Evolutionary conservation across 331 rosid genomes (phyloP).

Genomic region (Rosa hybrid): DNA sequence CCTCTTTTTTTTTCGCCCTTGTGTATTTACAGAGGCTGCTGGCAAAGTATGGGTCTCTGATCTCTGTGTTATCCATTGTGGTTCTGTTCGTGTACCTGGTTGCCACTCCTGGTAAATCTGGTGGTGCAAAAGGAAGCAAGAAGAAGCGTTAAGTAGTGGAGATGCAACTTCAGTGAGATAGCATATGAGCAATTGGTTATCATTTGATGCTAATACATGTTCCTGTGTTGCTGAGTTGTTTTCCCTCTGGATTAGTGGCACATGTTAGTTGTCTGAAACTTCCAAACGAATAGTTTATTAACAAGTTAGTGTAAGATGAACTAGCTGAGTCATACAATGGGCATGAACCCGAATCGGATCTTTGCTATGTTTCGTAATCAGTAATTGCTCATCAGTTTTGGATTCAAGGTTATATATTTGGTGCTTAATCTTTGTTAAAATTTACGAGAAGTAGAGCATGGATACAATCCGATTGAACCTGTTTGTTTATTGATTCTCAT

Average conservation of each 20-base stretch:
- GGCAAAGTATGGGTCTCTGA: conserved; percentile 83
- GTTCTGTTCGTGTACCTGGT: conserved; percentile 71
- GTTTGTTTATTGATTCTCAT: background rate
- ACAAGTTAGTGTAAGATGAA: conserved; percentile 23
- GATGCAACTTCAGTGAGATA: conserved; percentile 8
- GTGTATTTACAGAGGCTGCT: conserved; percentile 63
- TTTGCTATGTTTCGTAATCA: background rate
- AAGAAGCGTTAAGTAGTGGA: conserved; percentile 71
- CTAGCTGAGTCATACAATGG: conserved; percentile 16
- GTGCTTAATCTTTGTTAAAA: conserved; percentile 5
- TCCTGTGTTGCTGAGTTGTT: background rate
- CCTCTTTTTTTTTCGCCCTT: background rate
- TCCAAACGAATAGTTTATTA: conserved; percentile 23
- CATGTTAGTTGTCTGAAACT: conserved; percentile 23
- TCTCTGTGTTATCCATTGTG: conserved; percentile 74
- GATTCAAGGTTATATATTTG: conserved; percentile 18
- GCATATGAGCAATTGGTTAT: conserved; percentile 9
- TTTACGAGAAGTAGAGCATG: background rate
- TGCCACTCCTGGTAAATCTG: conserved; percentile 76
- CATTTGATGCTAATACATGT: conserved; percentile 1
- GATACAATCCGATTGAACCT: background rate
- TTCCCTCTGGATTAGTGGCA: background rate
- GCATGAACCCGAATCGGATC: conserved; percentile 5
- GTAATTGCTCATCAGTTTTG: conserved; percentile 31
- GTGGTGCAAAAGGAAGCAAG: conserved; percentile 79